phyloP scores from a whole-genome alignment of 164 flowering plant species.

The Chimonanthus praecox region DNA sequence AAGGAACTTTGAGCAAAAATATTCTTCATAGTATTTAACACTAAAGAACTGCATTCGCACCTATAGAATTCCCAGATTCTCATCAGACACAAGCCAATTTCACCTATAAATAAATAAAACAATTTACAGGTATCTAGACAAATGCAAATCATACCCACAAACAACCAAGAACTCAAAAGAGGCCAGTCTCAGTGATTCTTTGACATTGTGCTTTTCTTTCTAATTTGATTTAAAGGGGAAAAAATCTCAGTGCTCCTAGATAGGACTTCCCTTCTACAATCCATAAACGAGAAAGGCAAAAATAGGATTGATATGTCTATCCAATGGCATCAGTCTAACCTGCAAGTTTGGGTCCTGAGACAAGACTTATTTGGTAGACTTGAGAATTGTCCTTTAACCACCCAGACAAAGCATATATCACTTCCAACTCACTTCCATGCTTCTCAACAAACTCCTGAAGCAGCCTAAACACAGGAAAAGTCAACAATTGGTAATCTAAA shows the following conservation, averaged over 20 bases:
- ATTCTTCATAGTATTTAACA: not conserved
- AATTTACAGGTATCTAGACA: not conserved
- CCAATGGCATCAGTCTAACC: constrained; percentile 30
- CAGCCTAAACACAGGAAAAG: constrained; percentile 36
- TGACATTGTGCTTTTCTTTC: not conserved
- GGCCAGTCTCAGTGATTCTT: not conserved
- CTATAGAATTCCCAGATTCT: no score
- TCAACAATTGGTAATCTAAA: not conserved
- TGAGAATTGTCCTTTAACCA: constrained; percentile 59
- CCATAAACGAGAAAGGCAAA: not conserved
- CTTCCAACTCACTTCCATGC: constrained; percentile 50
- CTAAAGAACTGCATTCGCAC: not conserved
- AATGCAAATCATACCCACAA: not conserved
- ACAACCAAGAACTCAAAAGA: not conserved
- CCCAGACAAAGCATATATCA: constrained; percentile 62
- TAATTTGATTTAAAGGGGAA: no score
- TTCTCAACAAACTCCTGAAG: constrained; percentile 74
- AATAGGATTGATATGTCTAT: not conserved
- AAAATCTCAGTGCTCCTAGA: not conserved
- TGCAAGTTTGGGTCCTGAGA: constrained; percentile 51
- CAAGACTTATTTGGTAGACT: constrained; percentile 61
- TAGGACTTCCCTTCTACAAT: not conserved
- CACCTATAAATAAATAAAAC: no score
- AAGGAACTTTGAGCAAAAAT: not conserved
- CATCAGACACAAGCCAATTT: not conserved